Base-by-base conservation (phyloP, 495 filamentous ascomycete genomes). In the Platismatia glauca region DNA sequence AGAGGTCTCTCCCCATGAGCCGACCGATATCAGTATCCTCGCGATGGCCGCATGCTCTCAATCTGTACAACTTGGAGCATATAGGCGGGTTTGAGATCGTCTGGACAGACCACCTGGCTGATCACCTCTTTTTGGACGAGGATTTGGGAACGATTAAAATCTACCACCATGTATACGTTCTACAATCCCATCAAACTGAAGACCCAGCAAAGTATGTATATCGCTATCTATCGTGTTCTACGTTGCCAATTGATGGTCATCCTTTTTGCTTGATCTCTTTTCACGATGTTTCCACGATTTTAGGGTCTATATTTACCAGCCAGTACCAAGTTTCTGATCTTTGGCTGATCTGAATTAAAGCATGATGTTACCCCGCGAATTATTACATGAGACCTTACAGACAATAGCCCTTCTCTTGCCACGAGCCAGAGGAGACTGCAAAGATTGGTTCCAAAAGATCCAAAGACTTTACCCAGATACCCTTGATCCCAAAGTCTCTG, bases 371-470 rank as follows among this genome's bases (percentile, higher is more conserved):
- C 62, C 62, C 20, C 16, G 5, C 0, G 68, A 63, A 18, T 67
- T 81, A 3, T n/a, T 75, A 4, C 61, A 75, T 24, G 78, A 81
- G 61, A 81, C 77, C 0, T 59, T 82, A 0, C 57, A 48, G 31
- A 79, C 78, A 0, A 57, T 82, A 15, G 61, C 78, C 3, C 74
- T 82, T 11, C 69, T 82, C 15, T 68, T 81, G 27, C 78, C 78
- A 1, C 64, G 70, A 55, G 58, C 65, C 43, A 70, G 76, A 44
- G 52, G 55, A 58, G 58, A 64, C 15, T 59, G 55, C 7, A 34
- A 62, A 39, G 66, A 55, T 44, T 76, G 72, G 75, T 74, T 72
- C 38, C 37, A 52, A 31, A 60, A 60, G 12, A 50, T 59, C 13
- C 16, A 41, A 7, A 38, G 58, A 11, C 64, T 24, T 16, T 34